Percentiles rank a stretch among this genome's conserved stretches.
Conservation (phyloP, 768 basidiomycete species). For the Cyathus striatus region DNA sequence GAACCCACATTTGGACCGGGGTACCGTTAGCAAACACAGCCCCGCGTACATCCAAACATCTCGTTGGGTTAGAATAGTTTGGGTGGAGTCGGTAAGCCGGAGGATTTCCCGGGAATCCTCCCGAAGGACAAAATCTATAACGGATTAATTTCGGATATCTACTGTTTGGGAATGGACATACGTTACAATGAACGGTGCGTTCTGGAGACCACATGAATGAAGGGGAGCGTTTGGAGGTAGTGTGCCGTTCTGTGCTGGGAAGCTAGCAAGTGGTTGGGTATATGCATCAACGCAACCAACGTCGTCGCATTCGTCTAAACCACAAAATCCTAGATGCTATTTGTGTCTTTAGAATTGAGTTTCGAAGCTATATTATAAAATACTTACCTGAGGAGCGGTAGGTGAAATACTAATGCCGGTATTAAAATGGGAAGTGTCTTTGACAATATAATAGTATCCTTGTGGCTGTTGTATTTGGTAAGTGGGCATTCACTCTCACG, state of each 20-base stretch:
- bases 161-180: background rate
- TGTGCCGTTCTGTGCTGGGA: constrained; percentile 12
- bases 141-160: too few species aligned
- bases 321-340: constrained; percentile 16
- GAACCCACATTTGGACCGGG: background rate
- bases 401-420: constrained; percentile 24
- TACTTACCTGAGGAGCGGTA: constrained; percentile 10
- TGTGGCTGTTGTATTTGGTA: constrained; percentile 5
- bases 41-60: constrained; percentile 19
- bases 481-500: background rate
- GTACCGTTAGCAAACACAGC: constrained; percentile 1
- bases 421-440: constrained; percentile 22
- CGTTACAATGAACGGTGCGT: constrained; percentile 10
- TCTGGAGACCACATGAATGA: constrained; percentile 13
- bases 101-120: constrained; percentile 1
- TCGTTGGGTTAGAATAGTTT: constrained; percentile 7
- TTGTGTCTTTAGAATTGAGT: background rate
- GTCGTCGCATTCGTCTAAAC: constrained; percentile 13
- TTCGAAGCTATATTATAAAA: constrained; percentile 6
- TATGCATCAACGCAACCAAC: constrained; percentile 18
- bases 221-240: constrained; percentile 14
- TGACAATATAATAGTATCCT: constrained; percentile 24
- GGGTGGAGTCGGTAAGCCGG: constrained; percentile 10
- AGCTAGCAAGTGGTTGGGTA: constrained; percentile 18
- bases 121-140: background rate